Conservation (phyloP, 352 stramenopile genomes). For the Phytophthora constricta region DNA sequence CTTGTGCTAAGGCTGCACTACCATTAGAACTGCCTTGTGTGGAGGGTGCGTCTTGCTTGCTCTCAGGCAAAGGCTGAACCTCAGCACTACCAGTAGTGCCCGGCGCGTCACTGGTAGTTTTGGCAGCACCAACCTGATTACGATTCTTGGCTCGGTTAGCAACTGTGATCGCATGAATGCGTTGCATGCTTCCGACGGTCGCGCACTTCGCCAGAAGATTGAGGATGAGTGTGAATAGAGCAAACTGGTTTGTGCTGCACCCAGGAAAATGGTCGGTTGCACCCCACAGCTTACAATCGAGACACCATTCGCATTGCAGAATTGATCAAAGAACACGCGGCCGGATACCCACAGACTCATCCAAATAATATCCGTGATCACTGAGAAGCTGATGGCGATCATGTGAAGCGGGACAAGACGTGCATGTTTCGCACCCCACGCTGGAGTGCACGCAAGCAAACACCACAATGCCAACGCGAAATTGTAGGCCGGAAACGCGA, state of each 20-base stretch:
- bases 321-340: slow-evolving; percentile 77
- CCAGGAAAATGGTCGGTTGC: slow-evolving; percentile 67
- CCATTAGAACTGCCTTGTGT: slow-evolving; percentile 12
- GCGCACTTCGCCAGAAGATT: slow-evolving; percentile 64
- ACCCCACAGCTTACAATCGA: slow-evolving; percentile 75
- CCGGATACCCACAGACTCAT: slow-evolving; percentile 78
- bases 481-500: slow-evolving; percentile 84
- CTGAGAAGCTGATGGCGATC: slow-evolving; percentile 52
- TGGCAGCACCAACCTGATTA: slow-evolving; percentile 10
- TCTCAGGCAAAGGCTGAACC: slow-evolving; percentile 24
- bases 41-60: not conserved
- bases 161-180: slow-evolving; percentile 43
- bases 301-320: slow-evolving; percentile 63
- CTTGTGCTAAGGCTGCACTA: too few relatives aligned
- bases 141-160: slow-evolving; percentile 25
- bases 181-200: slow-evolving; percentile 49
- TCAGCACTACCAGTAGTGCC: slow-evolving; percentile 12
- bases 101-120: slow-evolving; percentile 7
- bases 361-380: slow-evolving; percentile 80
- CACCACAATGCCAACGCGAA: slow-evolving; percentile 79
- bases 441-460: slow-evolving; percentile 57
- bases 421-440: slow-evolving; percentile 55
- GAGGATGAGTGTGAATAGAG: slow-evolving; percentile 63
- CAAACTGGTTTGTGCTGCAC: slow-evolving; percentile 77
- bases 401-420: slow-evolving; percentile 61